Percentiles rank a stretch among this genome's conserved stretches.
These are phyloP conservation scores for Zygnema cylindricum DNA, from an alignment of 139 green algal genomes.

Conservation along the genomic window DNA sequence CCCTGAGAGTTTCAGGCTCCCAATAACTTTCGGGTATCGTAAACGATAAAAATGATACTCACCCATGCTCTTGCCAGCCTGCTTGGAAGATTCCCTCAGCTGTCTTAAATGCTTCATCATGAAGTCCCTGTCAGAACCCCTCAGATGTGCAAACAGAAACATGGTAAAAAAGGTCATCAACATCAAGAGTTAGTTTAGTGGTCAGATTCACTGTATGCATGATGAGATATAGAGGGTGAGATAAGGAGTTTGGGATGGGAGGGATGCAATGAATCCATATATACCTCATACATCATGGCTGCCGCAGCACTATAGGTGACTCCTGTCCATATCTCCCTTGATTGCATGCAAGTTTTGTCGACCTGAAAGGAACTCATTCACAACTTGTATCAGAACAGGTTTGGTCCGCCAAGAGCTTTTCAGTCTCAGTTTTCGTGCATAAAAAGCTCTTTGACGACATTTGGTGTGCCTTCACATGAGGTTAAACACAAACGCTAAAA, in stretches of 20 bases:
- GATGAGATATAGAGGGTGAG: background rate
- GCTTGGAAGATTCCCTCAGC: slow-evolving; percentile 53
- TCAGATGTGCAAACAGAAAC: no score
- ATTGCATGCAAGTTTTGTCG: slow-evolving; percentile 62
- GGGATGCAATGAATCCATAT: background rate
- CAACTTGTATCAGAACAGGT: no score
- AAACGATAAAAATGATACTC: slow-evolving; percentile 22
- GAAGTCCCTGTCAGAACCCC: slow-evolving; percentile 49
- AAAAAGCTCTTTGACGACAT: no score
- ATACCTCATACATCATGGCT: slow-evolving; percentile 61
- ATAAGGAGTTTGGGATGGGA: background rate
- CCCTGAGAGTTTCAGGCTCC: no score
- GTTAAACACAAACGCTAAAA: no score
- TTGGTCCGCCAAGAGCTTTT: no score
- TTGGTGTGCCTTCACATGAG: no score
- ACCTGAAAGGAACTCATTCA: no score
- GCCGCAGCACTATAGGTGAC: slow-evolving; percentile 59
- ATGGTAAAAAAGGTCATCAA: slow-evolving; percentile 11
- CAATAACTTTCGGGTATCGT: no score
- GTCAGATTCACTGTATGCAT: background rate
- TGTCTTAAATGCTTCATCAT: slow-evolving; percentile 43
- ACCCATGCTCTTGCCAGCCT: slow-evolving; percentile 53
- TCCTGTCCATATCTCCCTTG: slow-evolving; percentile 62
- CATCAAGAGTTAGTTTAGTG: slow-evolving; percentile 3
- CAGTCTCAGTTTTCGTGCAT: no score